Percentiles rank a stretch among this genome's conserved stretches.
These are phyloP conservation scores for Fraxinus xanthoxyloides DNA, from an alignment of 305 asterid genomes.

Conservation along the genomic window DNA sequence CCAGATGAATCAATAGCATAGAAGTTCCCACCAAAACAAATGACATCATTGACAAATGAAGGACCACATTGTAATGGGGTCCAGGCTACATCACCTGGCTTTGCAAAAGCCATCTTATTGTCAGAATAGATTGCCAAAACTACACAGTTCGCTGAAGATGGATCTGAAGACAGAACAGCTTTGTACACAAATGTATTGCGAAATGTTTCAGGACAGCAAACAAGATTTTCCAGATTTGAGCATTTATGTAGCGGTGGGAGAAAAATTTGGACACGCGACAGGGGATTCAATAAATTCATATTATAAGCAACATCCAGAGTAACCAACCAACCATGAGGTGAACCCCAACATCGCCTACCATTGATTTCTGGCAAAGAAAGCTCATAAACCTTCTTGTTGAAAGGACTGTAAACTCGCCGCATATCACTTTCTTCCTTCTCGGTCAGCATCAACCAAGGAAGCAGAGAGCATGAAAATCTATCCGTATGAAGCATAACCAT, in stretches of 20 bases:
- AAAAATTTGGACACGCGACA: constrained; percentile 16
- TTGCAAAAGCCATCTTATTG: constrained; percentile 23
- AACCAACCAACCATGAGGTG: constrained; percentile 37
- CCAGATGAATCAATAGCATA: constrained; percentile 12
- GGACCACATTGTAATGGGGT: constrained; percentile 9
- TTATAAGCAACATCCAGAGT: constrained; percentile 3
- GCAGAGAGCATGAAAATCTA: constrained; percentile 15
- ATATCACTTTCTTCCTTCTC: constrained; percentile 1
- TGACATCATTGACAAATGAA: constrained; percentile 15
- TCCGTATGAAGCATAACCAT: constrained; percentile 7
- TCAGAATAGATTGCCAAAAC: constrained; percentile 20
- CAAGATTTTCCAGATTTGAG: constrained; percentile 9
- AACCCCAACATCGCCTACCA: constrained; percentile 34
- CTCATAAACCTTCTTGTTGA: constrained; percentile 12
- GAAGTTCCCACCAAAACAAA: constrained; percentile 19
- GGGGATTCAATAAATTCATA: constrained; percentile 19
- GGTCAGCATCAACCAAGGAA: constrained; percentile 30
- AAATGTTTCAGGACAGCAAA: background rate
- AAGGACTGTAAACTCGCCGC: constrained; percentile 21
- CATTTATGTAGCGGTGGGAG: constrained; percentile 23
- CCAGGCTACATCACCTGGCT: constrained; percentile 27
- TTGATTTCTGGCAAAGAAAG: constrained; percentile 19
- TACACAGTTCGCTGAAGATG: constrained; percentile 24
- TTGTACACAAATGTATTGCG: constrained; percentile 19
- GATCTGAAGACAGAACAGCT: constrained; percentile 33